A percentile compares a stretch with the other conserved stretches of the same genome.
phyloP scores from a whole-genome alignment of 257 asterid genomes.

The Striga asiatica region DNA sequence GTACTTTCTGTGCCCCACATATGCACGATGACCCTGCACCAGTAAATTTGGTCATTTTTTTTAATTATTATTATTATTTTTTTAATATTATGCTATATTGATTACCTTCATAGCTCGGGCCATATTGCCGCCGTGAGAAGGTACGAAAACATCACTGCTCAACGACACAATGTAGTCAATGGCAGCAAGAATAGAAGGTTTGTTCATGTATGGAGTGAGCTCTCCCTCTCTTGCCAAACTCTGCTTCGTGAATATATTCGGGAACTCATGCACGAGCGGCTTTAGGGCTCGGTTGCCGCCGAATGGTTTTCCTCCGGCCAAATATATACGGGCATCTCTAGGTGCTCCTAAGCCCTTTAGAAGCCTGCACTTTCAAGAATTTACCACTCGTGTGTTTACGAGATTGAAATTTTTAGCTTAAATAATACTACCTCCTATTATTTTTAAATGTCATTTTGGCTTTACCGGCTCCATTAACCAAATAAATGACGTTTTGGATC shows the following conservation, averaged over 20 bases:
- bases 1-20: conserved; percentile 47
- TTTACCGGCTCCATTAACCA: no score
- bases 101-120: conserved; percentile 58
- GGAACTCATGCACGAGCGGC: conserved; percentile 38
- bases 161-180: conserved; percentile 50
- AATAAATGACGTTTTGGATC: no score
- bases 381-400: no score
- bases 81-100: no score
- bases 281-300: conserved; percentile 42
- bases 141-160: conserved; percentile 47
- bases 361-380: background rate
- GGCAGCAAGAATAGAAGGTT: conserved; percentile 47
- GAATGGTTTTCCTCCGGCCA: background rate
- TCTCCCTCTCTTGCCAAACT: conserved; percentile 37
- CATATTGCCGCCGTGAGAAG: conserved; percentile 70
- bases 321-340: background rate
- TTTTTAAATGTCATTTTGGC: no score
- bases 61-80: no score
- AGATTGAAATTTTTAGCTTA: no score
- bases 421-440: no score
- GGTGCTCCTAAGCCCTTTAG: background rate
- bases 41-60: no score
- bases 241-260: conserved; percentile 34
- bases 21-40: conserved; percentile 56
- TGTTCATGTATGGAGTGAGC: conserved; percentile 42